Base-by-base conservation (phyloP, 2,329 filamentous ascomycete genomes). In the Ophiostoma ulmi region DNA sequence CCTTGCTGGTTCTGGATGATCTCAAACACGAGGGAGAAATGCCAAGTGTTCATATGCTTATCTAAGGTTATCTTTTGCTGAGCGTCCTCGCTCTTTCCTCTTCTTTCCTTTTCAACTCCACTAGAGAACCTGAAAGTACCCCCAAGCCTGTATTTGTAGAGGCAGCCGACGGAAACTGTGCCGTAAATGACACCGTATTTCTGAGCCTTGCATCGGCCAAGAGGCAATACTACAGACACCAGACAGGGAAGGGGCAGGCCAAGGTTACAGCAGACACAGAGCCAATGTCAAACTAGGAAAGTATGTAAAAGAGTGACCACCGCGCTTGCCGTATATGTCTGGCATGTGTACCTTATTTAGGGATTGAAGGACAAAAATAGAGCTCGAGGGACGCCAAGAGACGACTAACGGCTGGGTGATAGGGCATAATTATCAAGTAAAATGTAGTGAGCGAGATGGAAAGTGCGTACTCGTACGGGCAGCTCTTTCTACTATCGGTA, bases 181-280 rank as follows among this genome's bases (percentile, higher is more conserved):
- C 58, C 58, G 26, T 26, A 63, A 31, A 63, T 63, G 58, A 58
- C 58, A 31, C 58, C 26, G 58, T 63, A 63, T 35, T 63, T 20
- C 22, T 63, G 58, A 63, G 52, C 22, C 52, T 58, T 10, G 52
- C 44, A 17, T 55, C 48, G 6, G 52, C n/a, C 52, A 26, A 22
- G 22, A 26, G n/a, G 52, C 2, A 26, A 48, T 20, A 48, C 44
- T 48, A 20, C 17, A 20, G 17, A 48, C 44, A 48, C 44, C n/a
- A 58, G 52, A 58, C n/a, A 58, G 26, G 58, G 58, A 63, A 35
- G 58, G 58, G 35, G 55, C 55, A 61, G 58, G n/a, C 26, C 58
- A 63, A 63, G 58, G 58, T 63, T 31, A 35, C 58, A 58, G 22
- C 52, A 26, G 52, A 58, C n/a, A 58, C 52, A 26, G 52, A 58